Evolutionary conservation across 1,284 basidiomycete species (phyloP).

Genomic region (Grifola frondosa): DNA sequence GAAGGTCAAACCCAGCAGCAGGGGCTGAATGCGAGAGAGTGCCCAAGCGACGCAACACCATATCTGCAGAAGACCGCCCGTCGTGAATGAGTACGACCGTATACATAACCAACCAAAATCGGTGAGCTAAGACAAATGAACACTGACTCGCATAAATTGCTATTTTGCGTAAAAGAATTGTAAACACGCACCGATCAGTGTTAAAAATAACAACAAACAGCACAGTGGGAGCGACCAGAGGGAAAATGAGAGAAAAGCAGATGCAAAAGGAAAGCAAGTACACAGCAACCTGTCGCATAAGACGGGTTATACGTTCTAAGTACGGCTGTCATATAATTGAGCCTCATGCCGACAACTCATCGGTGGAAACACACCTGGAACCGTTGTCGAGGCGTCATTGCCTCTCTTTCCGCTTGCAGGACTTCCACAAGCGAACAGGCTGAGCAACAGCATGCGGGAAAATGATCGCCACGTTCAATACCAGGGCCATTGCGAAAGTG

Average conservation of each 20-base stretch:
- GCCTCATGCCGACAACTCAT: not conserved
- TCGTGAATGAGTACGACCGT: constrained; percentile 65
- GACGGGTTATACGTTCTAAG: constrained; percentile 71
- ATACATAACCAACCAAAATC: constrained; percentile 77
- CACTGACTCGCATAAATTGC: not conserved
- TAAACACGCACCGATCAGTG: constrained; percentile 56
- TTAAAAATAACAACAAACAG: constrained; percentile 64
- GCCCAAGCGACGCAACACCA: constrained; percentile 72
- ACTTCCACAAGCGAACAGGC: constrained; percentile 61
- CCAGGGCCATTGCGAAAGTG: constrained; percentile 58
- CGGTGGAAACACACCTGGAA: constrained; percentile 56
- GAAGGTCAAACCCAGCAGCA: constrained; percentile 71
- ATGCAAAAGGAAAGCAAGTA: constrained; percentile 73
- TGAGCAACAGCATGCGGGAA: constrained; percentile 72
- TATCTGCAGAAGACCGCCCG: constrained; percentile 69
- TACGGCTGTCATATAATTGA: constrained; percentile 46
- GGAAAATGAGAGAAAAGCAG: constrained; percentile 73
- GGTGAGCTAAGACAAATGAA: constrained; percentile 53
- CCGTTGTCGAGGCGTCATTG: constrained; percentile 73
- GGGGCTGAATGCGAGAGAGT: constrained; percentile 71
- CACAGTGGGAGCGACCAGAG: constrained; percentile 71
- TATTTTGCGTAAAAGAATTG: not conserved
- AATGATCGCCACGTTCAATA: constrained; percentile 69
- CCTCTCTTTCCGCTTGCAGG: constrained; percentile 50
- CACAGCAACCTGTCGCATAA: constrained; percentile 61